These are phyloP conservation scores for Phlyctochytrium arcticum DNA, from an alignment of 192 early-diverging fungal species.

Conservation along the genomic window DNA sequence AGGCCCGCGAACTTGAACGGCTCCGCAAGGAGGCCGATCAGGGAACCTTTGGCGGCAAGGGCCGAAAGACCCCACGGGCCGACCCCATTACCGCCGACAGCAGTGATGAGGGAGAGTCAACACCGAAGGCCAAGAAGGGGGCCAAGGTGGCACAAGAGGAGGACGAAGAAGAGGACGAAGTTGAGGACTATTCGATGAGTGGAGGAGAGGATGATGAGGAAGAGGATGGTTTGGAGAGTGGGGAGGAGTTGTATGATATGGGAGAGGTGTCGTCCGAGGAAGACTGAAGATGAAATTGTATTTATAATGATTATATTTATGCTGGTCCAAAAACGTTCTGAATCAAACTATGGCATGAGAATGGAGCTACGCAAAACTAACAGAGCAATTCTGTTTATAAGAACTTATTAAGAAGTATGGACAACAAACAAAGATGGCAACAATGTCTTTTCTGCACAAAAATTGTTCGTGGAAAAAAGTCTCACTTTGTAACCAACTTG, in stretches of 20 bases:
- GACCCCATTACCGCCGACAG: too few species aligned
- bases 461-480: neutral
- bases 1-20: constrained; percentile 31
- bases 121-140: constrained; percentile 8
- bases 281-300: too few species aligned
- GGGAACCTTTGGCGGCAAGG: too few species aligned
- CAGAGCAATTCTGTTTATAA: too few species aligned
- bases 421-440: too few species aligned
- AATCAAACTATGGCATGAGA: too few species aligned
- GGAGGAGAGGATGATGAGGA: constrained; percentile 15
- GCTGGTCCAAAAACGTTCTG: too few species aligned
- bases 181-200: constrained; percentile 35
- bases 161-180: constrained; percentile 30
- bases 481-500: constrained; percentile 28
- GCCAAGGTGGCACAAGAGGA: constrained; percentile 22
- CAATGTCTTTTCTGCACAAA: too few species aligned
- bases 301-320: neutral
- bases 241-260: constrained; percentile 9
- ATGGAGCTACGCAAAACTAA: too few species aligned
- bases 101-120: too few species aligned
- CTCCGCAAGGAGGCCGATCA: constrained; percentile 30
- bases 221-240: constrained; percentile 8
- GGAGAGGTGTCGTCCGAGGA: neutral
- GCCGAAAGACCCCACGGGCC: too few species aligned
- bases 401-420: too few species aligned